Conservation (phyloP, 2,329 filamentous ascomycete species). For the Bisporella sp. region DNA sequence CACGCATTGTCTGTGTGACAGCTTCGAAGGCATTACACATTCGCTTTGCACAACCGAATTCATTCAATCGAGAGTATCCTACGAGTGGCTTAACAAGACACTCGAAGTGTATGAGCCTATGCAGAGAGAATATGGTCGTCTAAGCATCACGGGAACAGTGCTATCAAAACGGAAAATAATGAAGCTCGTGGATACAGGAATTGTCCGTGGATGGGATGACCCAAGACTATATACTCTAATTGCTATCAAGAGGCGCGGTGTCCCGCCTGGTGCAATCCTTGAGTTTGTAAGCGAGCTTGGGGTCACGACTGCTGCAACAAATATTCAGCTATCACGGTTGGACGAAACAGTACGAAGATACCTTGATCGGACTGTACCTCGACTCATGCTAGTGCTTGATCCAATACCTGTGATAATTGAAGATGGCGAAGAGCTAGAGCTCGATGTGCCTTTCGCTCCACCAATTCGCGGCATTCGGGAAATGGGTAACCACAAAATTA, state of each 20-base stretch:
- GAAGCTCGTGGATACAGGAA: constrained; percentile 68
- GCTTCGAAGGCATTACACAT: constrained; percentile 86
- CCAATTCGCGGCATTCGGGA: constrained; percentile 53
- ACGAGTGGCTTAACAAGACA: constrained; percentile 81
- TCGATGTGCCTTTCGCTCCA: constrained; percentile 72
- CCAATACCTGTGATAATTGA: constrained; percentile 79
- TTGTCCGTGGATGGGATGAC: constrained; percentile 85
- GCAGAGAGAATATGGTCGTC: constrained; percentile 79
- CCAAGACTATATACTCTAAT: constrained; percentile 85
- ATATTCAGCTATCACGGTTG: constrained; percentile 76
- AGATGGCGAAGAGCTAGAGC: constrained; percentile 62
- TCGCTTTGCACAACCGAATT: constrained; percentile 93
- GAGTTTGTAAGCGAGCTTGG: constrained; percentile 88
- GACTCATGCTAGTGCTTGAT: constrained; percentile 83
- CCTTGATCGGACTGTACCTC: constrained; percentile 79
- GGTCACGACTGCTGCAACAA: constrained; percentile 73
- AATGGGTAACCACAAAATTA: constrained; percentile 53
- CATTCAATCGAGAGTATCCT: constrained; percentile 74
- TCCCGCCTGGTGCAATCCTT: constrained; percentile 82
- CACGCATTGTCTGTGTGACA: constrained; percentile 85
- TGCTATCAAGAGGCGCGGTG: constrained; percentile 72
- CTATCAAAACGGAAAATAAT: constrained; percentile 81
- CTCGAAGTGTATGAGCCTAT: constrained; percentile 84
- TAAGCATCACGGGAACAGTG: constrained; percentile 78
- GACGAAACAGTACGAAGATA: constrained; percentile 81